A percentile compares a stretch with the other conserved stretches of the same genome.
Evolutionary conservation across 495 filamentous ascomycete species (phyloP).

Genomic region (Aspergillus ostianus): DNA sequence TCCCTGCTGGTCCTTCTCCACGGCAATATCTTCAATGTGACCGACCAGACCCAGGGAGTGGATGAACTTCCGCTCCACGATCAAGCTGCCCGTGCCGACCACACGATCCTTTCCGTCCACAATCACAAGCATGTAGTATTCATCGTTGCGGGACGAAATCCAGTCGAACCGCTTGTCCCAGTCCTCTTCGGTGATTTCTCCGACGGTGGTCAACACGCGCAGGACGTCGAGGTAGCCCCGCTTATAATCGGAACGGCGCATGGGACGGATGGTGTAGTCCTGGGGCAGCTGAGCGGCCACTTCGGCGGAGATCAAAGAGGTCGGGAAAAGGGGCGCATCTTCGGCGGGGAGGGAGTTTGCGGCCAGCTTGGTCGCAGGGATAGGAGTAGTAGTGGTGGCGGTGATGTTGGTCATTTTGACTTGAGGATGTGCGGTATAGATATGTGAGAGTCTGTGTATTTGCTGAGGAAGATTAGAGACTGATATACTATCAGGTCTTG

Average conservation of each 20-base stretch:
- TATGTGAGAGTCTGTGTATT: background rate
- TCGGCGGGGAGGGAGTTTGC: conserved; percentile 39
- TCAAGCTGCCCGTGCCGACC: conserved; percentile 82
- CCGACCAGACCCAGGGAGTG: conserved; percentile 63
- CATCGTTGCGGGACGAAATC: conserved; percentile 73
- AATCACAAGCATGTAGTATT: conserved; percentile 83
- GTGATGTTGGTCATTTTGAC: conserved; percentile 12
- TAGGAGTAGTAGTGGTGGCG: conserved; percentile 11
- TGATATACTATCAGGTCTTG: background rate
- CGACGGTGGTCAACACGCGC: conserved; percentile 87
- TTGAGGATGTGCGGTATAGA: background rate
- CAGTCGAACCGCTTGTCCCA: conserved; percentile 82
- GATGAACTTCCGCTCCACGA: conserved; percentile 67
- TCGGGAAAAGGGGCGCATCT: conserved; percentile 67
- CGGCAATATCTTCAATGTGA: conserved; percentile 98
- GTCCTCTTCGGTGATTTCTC: conserved; percentile 72
- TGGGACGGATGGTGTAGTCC: conserved; percentile 78
- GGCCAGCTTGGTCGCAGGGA: conserved; percentile 16
- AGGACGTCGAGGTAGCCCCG: conserved; percentile 82
- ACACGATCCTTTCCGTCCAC: conserved; percentile 67
- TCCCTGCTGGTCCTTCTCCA: conserved; percentile 89
- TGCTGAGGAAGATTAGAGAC: background rate
- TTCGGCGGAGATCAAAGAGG: conserved; percentile 71
- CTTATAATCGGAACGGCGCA: conserved; percentile 74
- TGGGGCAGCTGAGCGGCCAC: conserved; percentile 70